Base-by-base conservation (phyloP, 106 monocot species). In the Triglochin maritima region DNA sequence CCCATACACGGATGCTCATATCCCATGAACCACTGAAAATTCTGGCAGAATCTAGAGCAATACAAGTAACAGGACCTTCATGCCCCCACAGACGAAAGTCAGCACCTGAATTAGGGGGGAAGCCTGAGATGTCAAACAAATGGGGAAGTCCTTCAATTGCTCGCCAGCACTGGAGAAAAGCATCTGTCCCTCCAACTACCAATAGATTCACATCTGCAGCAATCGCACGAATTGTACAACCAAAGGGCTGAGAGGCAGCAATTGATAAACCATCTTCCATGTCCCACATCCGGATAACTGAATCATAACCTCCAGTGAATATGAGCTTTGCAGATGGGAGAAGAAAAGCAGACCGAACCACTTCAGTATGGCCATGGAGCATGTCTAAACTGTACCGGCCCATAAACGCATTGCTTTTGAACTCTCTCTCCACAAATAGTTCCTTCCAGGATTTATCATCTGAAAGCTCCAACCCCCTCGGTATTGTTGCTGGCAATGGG, bases 11-110 rank as follows among this genome's bases (percentile, higher is more conserved):
- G 50, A 92, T 76, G 54, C 72, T 92, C 82, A 87, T 92, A 45
- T 92, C 91, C 91, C 91, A 87, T 9, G 87, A 87, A 45, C 91
- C 91, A 56, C 91, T 92, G 62, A 77, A 92, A 56, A 92, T 85
- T 70, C 87, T 85, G 10, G 49, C 4, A 3, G 82, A 65, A 63
- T 87, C 87, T 70, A 92, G 70, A 50, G 73, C 82, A 57, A 92
- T 73, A 69, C 91, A 92, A 68, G 91, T 87, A 11, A 92, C 73
- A 7, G 91, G 91, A 6, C 91, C 91, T 74, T 92, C 84, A 72
- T 92, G 91, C 14, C 87, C 91, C 84, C 91, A 77, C 2, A 87
- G 77, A 7, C 87, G 82, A 52, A 87, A 77, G 56, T 83, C 80
- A 55, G 15, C 57, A 56, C 66, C 72, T 3, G 56, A 49, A 55